Evolutionary conservation across 2,329 filamentous ascomycete genomes (phyloP).

Genomic region (Podosphaera leucotricha): DNA sequence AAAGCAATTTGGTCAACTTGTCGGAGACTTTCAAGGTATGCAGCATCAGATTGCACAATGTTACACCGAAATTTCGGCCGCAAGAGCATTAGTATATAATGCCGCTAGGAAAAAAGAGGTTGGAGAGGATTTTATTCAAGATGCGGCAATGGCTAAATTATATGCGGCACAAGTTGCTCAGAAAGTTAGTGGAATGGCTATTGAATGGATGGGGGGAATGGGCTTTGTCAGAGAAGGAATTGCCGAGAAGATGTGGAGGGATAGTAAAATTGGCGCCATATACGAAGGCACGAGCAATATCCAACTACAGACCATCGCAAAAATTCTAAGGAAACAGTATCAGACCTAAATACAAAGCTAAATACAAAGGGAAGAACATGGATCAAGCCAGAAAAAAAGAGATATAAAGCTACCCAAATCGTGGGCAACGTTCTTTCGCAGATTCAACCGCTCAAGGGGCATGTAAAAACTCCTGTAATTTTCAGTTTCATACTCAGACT

Average conservation of each 20-base stretch:
- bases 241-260: constrained; percentile 92
- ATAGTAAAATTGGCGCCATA: constrained; percentile 96
- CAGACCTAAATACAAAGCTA: constrained; percentile 20
- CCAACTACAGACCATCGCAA: constrained; percentile 48
- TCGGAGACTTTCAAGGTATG: constrained; percentile 98
- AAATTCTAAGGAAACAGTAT: constrained; percentile 45
- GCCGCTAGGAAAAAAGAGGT: constrained; percentile 95
- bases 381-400: no score
- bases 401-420: no score
- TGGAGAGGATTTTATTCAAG: constrained; percentile 79
- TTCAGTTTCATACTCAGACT: no score
- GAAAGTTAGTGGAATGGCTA: constrained; percentile 58
- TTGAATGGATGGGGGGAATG: constrained; percentile 99
- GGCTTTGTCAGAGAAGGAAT: constrained; percentile 90
- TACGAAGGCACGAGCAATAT: constrained; percentile 81
- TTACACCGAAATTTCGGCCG: constrained; percentile 80
- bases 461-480: no score
- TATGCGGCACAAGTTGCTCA: constrained; percentile 84
- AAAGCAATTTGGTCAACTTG: constrained; percentile 79
- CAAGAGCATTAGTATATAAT: constrained; percentile 82
- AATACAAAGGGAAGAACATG: no score
- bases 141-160: constrained; percentile 96
- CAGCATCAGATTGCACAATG: constrained; percentile 95
- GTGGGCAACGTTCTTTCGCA: no score
- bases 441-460: no score